Percentiles rank a stretch among this genome's conserved stretches.
phyloP scores from a whole-genome alignment of 2,329 filamentous ascomycete genomes.

The Aureobasidium sp. region DNA sequence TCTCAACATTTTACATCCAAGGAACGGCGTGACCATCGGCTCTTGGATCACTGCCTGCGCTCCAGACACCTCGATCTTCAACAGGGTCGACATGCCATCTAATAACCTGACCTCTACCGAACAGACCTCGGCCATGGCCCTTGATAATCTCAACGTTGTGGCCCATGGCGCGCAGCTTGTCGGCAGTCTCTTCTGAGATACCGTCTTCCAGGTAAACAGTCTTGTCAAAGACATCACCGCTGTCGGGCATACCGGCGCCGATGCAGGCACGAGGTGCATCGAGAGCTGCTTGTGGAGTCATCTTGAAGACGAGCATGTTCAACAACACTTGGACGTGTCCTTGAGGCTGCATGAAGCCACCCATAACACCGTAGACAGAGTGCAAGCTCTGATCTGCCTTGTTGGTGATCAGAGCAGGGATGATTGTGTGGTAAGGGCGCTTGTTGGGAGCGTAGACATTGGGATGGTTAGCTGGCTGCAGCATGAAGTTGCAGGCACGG shows the following conservation, averaged over 20 bases:
- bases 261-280: constrained; percentile 91
- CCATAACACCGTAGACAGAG: constrained; percentile 92
- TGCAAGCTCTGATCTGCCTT: constrained; percentile 64
- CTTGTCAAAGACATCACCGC: constrained; percentile 49
- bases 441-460: constrained; percentile 76
- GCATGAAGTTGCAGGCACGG: constrained; percentile 77
- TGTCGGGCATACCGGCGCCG: constrained; percentile 60
- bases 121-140: constrained; percentile 59
- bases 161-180: constrained; percentile 60
- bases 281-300: constrained; percentile 78
- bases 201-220: constrained; percentile 77
- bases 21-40: constrained; percentile 71
- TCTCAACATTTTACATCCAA: constrained; percentile 1
- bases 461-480: constrained; percentile 58
- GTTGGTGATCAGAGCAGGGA: constrained; percentile 83
- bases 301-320: constrained; percentile 75
- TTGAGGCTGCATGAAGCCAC: constrained; percentile 96
- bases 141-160: constrained; percentile 63
- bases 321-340: constrained; percentile 89
- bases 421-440: constrained; percentile 95
- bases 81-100: constrained; percentile 58
- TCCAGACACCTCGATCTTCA: constrained; percentile 68
- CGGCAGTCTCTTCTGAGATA: constrained; percentile 58
- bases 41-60: constrained; percentile 77
- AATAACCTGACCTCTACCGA: constrained; percentile 84